phyloP scores from a whole-genome alignment of 352 stramenopile genomes.

The Phytophthora constricta region DNA sequence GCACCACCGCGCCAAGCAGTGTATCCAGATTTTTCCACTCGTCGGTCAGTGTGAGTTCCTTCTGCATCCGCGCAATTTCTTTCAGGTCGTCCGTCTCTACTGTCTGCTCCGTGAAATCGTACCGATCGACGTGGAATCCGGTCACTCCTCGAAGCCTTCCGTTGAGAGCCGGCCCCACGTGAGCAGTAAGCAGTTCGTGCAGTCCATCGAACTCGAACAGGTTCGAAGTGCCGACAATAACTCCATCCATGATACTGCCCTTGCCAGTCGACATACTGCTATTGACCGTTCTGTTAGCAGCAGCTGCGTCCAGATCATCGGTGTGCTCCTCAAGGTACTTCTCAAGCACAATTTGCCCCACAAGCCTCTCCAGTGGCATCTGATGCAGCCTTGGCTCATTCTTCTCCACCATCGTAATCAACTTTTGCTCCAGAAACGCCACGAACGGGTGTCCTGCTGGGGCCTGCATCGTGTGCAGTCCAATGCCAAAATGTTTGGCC shows the following conservation, averaged over 20 bases:
- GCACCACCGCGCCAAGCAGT: constrained; percentile 40
- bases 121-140: constrained; percentile 27
- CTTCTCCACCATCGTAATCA: constrained; percentile 28
- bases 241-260: constrained; percentile 25
- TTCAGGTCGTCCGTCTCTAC: constrained; percentile 11
- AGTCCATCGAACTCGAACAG: constrained; percentile 37
- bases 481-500: constrained; percentile 26
- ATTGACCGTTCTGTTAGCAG: constrained; percentile 10
- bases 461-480: constrained; percentile 42
- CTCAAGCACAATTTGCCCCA: constrained; percentile 38
- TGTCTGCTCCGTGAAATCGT: constrained; percentile 19
- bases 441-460: constrained; percentile 37
- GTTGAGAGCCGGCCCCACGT: constrained; percentile 7
- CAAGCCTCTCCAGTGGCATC: constrained; percentile 33
- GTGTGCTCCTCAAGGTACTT: constrained; percentile 25
- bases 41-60: constrained; percentile 20
- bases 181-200: constrained; percentile 23
- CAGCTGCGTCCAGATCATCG: not conserved
- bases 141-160: constrained; percentile 15
- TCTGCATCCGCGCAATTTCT: constrained; percentile 27
- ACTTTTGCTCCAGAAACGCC: constrained; percentile 33
- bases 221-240: constrained; percentile 22
- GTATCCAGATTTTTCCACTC: constrained; percentile 36
- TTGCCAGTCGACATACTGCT: not conserved
- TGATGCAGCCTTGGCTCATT: constrained; percentile 34